These are phyloP conservation scores for Areca catechu DNA, from an alignment of 176 grass and related monocot genomes.

Conservation along the genomic window DNA sequence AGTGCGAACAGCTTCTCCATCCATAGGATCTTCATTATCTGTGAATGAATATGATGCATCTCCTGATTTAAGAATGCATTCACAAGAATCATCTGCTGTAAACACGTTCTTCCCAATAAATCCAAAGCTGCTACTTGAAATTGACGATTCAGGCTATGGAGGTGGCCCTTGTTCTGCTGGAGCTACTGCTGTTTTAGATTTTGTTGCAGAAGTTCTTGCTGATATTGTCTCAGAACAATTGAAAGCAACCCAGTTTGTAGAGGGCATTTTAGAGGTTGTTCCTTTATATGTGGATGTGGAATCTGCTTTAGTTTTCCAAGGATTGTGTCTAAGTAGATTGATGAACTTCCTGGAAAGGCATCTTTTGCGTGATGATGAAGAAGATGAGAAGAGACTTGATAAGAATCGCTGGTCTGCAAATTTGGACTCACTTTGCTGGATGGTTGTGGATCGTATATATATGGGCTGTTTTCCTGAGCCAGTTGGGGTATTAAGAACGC, in stretches of 20 bases:
- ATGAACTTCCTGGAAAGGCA: constrained; percentile 98
- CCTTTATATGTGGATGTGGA: constrained; percentile 88
- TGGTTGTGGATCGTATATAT: constrained; percentile 91
- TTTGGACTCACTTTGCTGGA: constrained; percentile 90
- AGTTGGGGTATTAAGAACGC: constrained; percentile 64
- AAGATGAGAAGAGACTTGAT: constrained; percentile 88
- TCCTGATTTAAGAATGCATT: constrained; percentile 51
- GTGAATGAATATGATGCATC: constrained; percentile 53
- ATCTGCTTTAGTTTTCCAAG: constrained; percentile 85
- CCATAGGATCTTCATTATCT: constrained; percentile 67
- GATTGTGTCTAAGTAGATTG: constrained; percentile 93
- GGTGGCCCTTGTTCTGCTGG: constrained; percentile 94
- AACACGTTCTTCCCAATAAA: constrained; percentile 71
- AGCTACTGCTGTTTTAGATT: constrained; percentile 95
- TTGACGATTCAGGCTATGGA: constrained; percentile 93
- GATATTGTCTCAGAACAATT: constrained; percentile 81
- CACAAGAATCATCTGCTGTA: constrained; percentile 42
- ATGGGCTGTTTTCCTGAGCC: constrained; percentile 92
- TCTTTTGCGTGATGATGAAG: constrained; percentile 89
- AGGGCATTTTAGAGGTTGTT: constrained; percentile 72
- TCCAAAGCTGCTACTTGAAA: constrained; percentile 74
- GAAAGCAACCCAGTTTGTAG: constrained; percentile 80
- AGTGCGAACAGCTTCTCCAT: constrained; percentile 50
- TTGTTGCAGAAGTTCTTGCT: constrained; percentile 89
- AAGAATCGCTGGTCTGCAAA: constrained; percentile 87